These are phyloP conservation scores for Sugiyamaella marilandica DNA, from an alignment of 805 yeast genomes.

Conservation along the genomic window DNA sequence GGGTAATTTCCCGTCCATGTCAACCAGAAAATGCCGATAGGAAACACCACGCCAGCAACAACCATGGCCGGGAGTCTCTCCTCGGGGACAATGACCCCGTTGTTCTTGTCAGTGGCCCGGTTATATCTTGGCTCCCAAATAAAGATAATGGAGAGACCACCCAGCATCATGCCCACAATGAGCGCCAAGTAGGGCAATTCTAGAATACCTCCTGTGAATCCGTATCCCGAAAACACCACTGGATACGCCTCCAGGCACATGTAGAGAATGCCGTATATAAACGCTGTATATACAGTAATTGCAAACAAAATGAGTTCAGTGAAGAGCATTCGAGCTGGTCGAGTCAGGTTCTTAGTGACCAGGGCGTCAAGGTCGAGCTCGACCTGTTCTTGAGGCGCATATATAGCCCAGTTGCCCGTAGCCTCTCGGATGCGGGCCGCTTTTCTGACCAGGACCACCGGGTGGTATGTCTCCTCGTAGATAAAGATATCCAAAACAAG, in stretches of 20 bases:
- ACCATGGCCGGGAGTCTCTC: conserved; percentile 76
- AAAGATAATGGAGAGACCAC: conserved; percentile 48
- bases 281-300: conserved; percentile 65
- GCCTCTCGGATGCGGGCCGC: conserved; percentile 57
- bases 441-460: conserved; percentile 54
- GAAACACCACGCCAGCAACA: conserved; percentile 63
- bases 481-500: conserved; percentile 38
- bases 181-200: conserved; percentile 77
- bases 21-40: conserved; percentile 80
- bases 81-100: conserved; percentile 70
- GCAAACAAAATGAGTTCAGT: conserved; percentile 67
- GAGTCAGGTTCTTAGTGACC: conserved; percentile 52
- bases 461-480: conserved; percentile 62
- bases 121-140: conserved; percentile 51
- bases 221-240: conserved; percentile 61
- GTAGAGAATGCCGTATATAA: conserved; percentile 74
- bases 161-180: conserved; percentile 61
- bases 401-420: conserved; percentile 77
- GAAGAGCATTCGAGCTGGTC: conserved; percentile 63
- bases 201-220: conserved; percentile 52
- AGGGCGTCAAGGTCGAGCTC: conserved; percentile 54
- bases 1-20: conserved; percentile 84
- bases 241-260: conserved; percentile 71
- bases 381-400: conserved; percentile 66
- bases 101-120: conserved; percentile 44